These are phyloP conservation scores for Xylaria grammica DNA, from an alignment of 495 filamentous ascomycete species.

Conservation along the genomic window DNA sequence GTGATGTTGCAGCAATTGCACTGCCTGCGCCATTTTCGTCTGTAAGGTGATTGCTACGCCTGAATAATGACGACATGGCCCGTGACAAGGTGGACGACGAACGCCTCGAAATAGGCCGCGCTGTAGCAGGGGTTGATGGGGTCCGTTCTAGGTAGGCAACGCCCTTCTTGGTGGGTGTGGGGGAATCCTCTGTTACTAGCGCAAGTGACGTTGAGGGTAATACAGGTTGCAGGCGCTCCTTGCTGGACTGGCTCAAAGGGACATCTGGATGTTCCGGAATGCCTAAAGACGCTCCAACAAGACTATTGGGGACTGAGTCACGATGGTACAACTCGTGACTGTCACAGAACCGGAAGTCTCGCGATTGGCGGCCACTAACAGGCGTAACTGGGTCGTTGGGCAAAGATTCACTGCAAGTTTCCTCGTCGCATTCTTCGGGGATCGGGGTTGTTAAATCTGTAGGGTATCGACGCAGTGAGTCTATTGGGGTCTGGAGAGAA, in stretches of 20 bases:
- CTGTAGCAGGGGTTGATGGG: slow-evolving; percentile 21
- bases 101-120: slow-evolving; percentile 23
- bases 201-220: slow-evolving; percentile 25
- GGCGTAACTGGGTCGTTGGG: slow-evolving; percentile 55
- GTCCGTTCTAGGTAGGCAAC: slow-evolving; percentile 19
- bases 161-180: slow-evolving; percentile 25
- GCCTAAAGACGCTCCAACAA: slow-evolving; percentile 24
- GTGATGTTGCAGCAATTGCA: slow-evolving; percentile 19
- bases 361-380: slow-evolving; percentile 55
- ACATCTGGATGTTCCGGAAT: slow-evolving; percentile 31
- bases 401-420: slow-evolving; percentile 50
- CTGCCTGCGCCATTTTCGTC: slow-evolving; percentile 23
- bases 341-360: slow-evolving; percentile 51
- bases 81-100: slow-evolving; percentile 32
- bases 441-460: slow-evolving; percentile 50
- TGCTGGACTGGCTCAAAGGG: slow-evolving; percentile 29
- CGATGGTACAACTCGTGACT: slow-evolving; percentile 45
- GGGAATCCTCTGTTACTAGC: slow-evolving; percentile 35
- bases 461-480: slow-evolving; percentile 44
- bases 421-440: slow-evolving; percentile 55
- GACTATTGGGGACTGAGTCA: slow-evolving; percentile 40
- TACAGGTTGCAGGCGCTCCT: slow-evolving; percentile 28
- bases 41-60: slow-evolving; percentile 32
- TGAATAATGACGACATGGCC: slow-evolving; percentile 37
- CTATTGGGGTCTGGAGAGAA: slow-evolving; percentile 29